These are phyloP conservation scores for Davidsoniella eucalypti DNA, from an alignment of 2,329 filamentous ascomycete genomes.

Conservation along the genomic window DNA sequence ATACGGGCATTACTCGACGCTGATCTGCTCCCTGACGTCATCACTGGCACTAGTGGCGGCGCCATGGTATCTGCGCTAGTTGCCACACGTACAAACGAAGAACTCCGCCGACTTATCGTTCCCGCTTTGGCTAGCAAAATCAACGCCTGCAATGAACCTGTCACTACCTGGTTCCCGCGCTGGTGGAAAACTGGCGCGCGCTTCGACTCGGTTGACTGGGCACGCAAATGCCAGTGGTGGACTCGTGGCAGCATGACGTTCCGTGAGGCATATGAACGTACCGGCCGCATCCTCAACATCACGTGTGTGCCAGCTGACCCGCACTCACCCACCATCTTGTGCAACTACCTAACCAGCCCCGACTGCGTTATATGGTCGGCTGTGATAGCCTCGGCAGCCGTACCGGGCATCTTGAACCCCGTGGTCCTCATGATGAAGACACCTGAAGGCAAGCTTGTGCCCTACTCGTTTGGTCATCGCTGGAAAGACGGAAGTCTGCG, in stretches of 20 bases:
- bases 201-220: conserved; percentile 91
- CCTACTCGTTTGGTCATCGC: conserved; percentile 95
- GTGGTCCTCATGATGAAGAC: conserved; percentile 87
- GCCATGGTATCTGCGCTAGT: conserved; percentile 77
- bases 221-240: conserved; percentile 73
- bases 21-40: conserved; percentile 73
- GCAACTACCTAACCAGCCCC: conserved; percentile 87
- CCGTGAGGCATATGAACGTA: conserved; percentile 82
- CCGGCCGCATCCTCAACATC: conserved; percentile 87
- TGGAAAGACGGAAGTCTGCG: conserved; percentile 95
- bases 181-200: conserved; percentile 90
- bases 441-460: conserved; percentile 56
- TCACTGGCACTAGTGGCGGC: conserved; percentile 90
- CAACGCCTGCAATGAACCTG: conserved; percentile 65
- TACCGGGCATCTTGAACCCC: conserved; percentile 89
- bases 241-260: conserved; percentile 85
- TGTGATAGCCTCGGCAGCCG: conserved; percentile 83
- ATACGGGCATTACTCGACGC: conserved; percentile 79
- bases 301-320: conserved; percentile 92
- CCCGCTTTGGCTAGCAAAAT: conserved; percentile 76
- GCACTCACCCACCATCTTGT: conserved; percentile 78
- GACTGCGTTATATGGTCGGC: conserved; percentile 99
- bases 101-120: conserved; percentile 69
- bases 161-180: conserved; percentile 58
- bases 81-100: conserved; percentile 79